Base-by-base conservation (phyloP, 2,329 filamentous ascomycete species). In the Alternaria angustiovoidea region DNA sequence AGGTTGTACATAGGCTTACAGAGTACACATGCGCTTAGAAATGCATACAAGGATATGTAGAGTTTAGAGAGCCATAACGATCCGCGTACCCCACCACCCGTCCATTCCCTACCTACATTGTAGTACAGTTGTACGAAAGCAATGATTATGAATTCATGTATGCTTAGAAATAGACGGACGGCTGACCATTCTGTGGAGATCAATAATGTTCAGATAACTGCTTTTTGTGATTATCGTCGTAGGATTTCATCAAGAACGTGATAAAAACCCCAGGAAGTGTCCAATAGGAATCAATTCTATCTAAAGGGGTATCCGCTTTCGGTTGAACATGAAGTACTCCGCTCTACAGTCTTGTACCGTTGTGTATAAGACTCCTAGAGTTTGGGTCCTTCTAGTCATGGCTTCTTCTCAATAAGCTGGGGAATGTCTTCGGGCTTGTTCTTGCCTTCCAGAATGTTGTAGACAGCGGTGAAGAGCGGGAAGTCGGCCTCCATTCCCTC, bases 401-500 rank as follows among this genome's bases (percentile, higher is more conserved):
- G 36, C 66, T 75, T 77, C n/a, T 71, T 70, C 70, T 81, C 80
- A 54, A 82, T 78, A 49, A 95, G 83, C 57, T 84, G 83, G 24
- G 93, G 92, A 70, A 97, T 93, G 69, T 96, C 91, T 65, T 94
- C 88, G 18, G 94, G 90, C 67, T 88, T 88, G 69, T 89, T 88
- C 66, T 87, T 88, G 62, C 92, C 92, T 69, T 92, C 86, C 46
- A 97, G 81, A 70, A 97, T 94, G 66, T 88, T 82, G 74, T 92
- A 89, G 51, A 98, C 94, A 1, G 93, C 92, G 8, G 93, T 97
- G 77, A 99, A 96, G 6, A 99, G 83, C 20, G 95, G 95, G 78
- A 96, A 99, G 52, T 96, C 90, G 32, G 87, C 83, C 81, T 96
- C 93, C 66, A 90, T 81, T 1, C 90, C 91, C 67, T 91, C 86